Evolutionary conservation across 768 basidiomycete species (phyloP).

Genomic region (Aureoboletus auriporus): DNA sequence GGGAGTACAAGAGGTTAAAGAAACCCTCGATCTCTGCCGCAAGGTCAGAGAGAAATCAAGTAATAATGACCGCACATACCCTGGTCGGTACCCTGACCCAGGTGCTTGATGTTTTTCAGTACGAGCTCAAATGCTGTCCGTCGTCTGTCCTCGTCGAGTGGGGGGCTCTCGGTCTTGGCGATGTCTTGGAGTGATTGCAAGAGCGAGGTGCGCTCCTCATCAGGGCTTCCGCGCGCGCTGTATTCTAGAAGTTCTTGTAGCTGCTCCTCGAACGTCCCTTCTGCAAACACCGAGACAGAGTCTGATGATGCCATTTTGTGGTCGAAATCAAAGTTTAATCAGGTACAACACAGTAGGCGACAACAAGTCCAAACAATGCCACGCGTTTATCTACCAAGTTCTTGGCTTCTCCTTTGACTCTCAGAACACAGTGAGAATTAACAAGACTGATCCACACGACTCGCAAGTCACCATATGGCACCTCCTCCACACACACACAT

Average conservation of each 20-base stretch:
- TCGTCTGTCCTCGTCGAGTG: conserved; percentile 47
- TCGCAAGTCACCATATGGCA: too few species aligned
- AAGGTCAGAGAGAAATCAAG: conserved; percentile 1
- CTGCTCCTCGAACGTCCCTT: conserved; percentile 87
- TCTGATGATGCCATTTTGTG: conserved; percentile 62
- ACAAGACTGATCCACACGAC: too few species aligned
- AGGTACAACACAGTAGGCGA: too few species aligned
- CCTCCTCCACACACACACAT: too few species aligned
- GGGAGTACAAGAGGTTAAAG: conserved; percentile 78
- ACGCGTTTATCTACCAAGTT: too few species aligned
- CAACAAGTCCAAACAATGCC: too few species aligned
- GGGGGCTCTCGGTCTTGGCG: conserved; percentile 41
- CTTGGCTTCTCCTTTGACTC: too few species aligned
- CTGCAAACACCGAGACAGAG: conserved; percentile 79
- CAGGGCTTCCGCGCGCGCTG: conserved; percentile 58
- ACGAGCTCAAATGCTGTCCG: conserved; percentile 57
- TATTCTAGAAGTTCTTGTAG: conserved; percentile 78
- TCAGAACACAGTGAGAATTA: too few species aligned
- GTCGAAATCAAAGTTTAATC: too few species aligned
- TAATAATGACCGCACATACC: conserved; percentile 40
- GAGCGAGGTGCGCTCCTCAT: conserved; percentile 61
- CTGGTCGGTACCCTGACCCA: conserved; percentile 77
- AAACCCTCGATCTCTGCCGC: conserved; percentile 76
- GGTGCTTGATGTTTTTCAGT: conserved; percentile 54
- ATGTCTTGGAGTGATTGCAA: conserved; percentile 65